Base-by-base conservation (phyloP, 805 yeast species). In the Suhomyces prunicola region DNA sequence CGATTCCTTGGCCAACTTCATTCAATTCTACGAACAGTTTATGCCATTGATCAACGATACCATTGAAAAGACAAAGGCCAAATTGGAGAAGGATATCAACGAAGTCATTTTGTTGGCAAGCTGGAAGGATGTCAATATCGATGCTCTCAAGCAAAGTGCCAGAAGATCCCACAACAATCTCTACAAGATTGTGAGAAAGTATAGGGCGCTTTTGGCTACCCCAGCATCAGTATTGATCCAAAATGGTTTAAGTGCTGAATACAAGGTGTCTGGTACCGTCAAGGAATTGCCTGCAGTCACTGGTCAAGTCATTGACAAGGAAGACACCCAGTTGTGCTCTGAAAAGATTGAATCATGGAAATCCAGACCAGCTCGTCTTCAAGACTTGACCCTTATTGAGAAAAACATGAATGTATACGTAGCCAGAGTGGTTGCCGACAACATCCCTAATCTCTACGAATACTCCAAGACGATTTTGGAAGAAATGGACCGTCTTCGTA, bases 111-210 rank as follows among this genome's bases (percentile, higher is more conserved):
- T 90, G 45, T 76, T 94, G 13, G 97, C 99, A 1, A 89, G 97
- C 62, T 96, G 98, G 98, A 91, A 92, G 60, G 99, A 94, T 71
- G 92, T 91, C 10, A 96, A 94, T 63, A 83, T 91, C 44, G 96
- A 88, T 64, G 97, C 99, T 0, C 77, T 94, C 62, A 91, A 90
- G 60, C 97, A 92, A 69, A 90, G 97, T 69, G 94, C 99, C 5
- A 84, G 90, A 57, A 82, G 87, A 47, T 91, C 97, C 0, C 99
- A 96, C 64, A 83, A 84, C 57, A 83, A 79, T 60, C 82, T 94
- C 50, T 93, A 86, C 81, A 94, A 91, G 69, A 67, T 88, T 49
- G 87, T 93, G 9, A 80, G 91, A 53, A 90, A 90, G 67, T 94
- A 89, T 66, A 82, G 98, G 50, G 78, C 79, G 1, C 62, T 86